Conservation (phyloP, 1,284 basidiomycete genomes). For the Spongiforma sp. region DNA sequence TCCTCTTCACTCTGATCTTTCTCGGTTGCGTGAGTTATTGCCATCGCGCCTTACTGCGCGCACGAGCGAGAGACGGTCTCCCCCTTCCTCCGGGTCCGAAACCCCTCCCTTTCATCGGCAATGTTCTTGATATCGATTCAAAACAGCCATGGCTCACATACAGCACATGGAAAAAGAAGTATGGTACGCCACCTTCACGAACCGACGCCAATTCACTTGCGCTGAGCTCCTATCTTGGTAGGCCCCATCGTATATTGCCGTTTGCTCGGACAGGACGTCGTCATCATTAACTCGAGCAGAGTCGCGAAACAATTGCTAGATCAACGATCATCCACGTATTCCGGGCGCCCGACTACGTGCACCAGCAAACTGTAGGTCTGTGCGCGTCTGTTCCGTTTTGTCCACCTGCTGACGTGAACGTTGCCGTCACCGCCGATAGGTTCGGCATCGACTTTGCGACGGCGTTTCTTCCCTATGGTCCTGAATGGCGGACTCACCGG, state of each 20-base stretch:
- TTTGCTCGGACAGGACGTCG: conserved; percentile 30
- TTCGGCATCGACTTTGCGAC: conserved; percentile 39
- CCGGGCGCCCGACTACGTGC: conserved; percentile 31
- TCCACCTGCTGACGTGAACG: neutral
- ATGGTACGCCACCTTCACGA: conserved; percentile 19
- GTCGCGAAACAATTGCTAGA: conserved; percentile 36
- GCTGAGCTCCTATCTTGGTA: conserved; percentile 10
- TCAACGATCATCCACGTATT: conserved; percentile 36
- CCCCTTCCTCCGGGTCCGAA: conserved; percentile 41
- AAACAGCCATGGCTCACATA: conserved; percentile 46
- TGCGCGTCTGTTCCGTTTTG: no score
- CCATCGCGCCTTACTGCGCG: conserved; percentile 8
- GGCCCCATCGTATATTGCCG: conserved; percentile 35
- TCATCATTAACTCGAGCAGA: conserved; percentile 33
- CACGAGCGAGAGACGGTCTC: conserved; percentile 13
- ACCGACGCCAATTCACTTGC: neutral
- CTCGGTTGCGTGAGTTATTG: conserved; percentile 20
- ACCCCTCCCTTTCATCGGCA: conserved; percentile 42
- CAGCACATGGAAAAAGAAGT: conserved; percentile 32
- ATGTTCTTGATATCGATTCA: conserved; percentile 50
- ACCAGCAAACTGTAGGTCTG: conserved; percentile 30
- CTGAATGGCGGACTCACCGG: conserved; percentile 36
- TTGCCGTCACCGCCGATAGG: conserved; percentile 15
- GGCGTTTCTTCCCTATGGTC: conserved; percentile 37
- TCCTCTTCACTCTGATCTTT: conserved; percentile 15